Conservation (phyloP, 495 filamentous ascomycete species). For the Xylaria curta region DNA sequence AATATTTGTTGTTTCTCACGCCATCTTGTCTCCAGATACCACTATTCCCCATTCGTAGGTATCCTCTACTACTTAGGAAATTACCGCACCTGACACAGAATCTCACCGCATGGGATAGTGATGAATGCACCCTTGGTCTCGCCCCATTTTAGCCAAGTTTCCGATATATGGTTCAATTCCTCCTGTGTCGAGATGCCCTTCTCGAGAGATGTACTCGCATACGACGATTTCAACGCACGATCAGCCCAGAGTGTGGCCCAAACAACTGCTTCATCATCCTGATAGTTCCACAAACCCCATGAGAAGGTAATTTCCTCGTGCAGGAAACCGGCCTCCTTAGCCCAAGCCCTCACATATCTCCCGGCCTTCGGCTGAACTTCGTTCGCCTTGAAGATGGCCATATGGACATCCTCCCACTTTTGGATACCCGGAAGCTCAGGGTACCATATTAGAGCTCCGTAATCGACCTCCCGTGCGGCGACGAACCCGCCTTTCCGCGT, state of each 20-base stretch:
- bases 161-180: conserved; percentile 52
- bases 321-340: conserved; percentile 54
- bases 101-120: conserved; percentile 58
- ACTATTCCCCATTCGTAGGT: not conserved
- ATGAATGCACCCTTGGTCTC: conserved; percentile 59
- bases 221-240: conserved; percentile 45
- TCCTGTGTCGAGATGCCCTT: conserved; percentile 46
- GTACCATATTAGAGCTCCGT: conserved; percentile 51
- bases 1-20: not conserved
- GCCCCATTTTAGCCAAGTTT: conserved; percentile 53
- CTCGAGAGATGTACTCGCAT: conserved; percentile 48
- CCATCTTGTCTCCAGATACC: too few species aligned
- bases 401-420: conserved; percentile 50
- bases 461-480: conserved; percentile 58
- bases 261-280: conserved; percentile 49
- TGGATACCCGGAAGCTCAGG: conserved; percentile 51
- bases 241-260: conserved; percentile 58
- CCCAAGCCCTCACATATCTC: conserved; percentile 56
- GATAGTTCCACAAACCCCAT: conserved; percentile 55
- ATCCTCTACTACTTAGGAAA: not conserved
- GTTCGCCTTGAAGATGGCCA: conserved; percentile 45
- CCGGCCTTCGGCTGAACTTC: conserved; percentile 59
- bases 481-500: conserved; percentile 57
- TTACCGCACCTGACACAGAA: conserved; percentile 49
- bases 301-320: conserved; percentile 42